Conservation (phyloP, 257 asterid genomes). For the Solanum corneliomulleri region DNA sequence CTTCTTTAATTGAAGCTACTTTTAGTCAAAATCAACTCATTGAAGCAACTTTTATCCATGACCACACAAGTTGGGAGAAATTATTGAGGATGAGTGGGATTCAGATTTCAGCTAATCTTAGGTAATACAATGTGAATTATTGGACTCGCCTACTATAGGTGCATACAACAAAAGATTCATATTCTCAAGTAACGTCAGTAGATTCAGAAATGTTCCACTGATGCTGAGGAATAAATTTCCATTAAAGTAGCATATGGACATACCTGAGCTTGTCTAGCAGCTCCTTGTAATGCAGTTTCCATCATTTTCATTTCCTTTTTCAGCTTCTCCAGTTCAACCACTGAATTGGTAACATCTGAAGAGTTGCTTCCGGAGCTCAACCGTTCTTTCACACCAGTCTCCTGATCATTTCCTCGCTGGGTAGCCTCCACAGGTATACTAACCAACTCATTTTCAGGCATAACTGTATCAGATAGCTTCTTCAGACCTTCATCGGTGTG, state of each 20-base stretch:
- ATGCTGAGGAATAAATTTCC: not conserved
- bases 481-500: conserved; percentile 24
- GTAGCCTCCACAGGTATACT: conserved; percentile 22
- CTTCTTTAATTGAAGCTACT: not conserved
- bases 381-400: conserved; percentile 24
- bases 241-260: not conserved
- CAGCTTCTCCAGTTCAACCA: conserved; percentile 59
- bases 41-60: not conserved
- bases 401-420: conserved; percentile 12
- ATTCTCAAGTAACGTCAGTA: not conserved
- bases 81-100: not conserved
- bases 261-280: conserved; percentile 99
- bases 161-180: not conserved
- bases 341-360: conserved; percentile 25
- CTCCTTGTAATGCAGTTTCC: conserved; percentile 91
- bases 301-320: conserved; percentile 88
- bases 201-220: not conserved
- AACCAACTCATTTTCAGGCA: conserved; percentile 21
- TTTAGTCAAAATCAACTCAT: not conserved
- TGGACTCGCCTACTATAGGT: not conserved
- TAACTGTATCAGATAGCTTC: conserved; percentile 19
- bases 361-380: conserved; percentile 32
- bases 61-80: not conserved
- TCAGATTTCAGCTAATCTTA: not conserved
- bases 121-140: not conserved